A percentile compares a stretch with the other conserved stretches of the same genome.
Conservation (phyloP, 2,329 filamentous ascomycete genomes). For the Venturia pyrina region DNA sequence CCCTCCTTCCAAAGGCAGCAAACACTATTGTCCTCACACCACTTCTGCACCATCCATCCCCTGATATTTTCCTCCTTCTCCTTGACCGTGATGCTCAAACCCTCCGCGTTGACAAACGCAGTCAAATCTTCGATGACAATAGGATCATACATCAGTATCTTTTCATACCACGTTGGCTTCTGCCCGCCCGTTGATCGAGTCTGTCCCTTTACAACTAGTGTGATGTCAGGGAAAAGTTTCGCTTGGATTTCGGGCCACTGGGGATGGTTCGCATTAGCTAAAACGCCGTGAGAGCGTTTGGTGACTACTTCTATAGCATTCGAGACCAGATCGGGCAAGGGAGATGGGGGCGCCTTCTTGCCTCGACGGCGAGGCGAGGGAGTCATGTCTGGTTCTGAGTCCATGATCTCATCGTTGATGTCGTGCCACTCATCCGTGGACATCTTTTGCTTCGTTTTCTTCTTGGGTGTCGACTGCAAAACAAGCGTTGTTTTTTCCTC, state of each 20-base stretch:
- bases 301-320: not conserved
- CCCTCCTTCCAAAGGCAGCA: slow-evolving; percentile 62
- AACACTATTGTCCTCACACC: slow-evolving; percentile 81
- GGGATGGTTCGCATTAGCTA: slow-evolving; percentile 15
- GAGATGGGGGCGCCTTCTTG: slow-evolving; percentile 4
- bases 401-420: slow-evolving; percentile 26
- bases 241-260: slow-evolving; percentile 25
- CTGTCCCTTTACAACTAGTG: slow-evolving; percentile 35
- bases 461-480: not conserved
- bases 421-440: not conserved
- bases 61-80: slow-evolving; percentile 22
- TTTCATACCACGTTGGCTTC: slow-evolving; percentile 69
- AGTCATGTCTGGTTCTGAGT: slow-evolving; percentile 29
- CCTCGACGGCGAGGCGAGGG: slow-evolving; percentile 25
- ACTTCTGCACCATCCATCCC: slow-evolving; percentile 63
- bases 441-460: not conserved
- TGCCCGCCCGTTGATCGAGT: slow-evolving; percentile 29
- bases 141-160: slow-evolving; percentile 88
- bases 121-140: slow-evolving; percentile 81
- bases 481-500: not conserved
- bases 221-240: slow-evolving; percentile 38
- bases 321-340: not conserved
- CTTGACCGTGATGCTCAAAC: slow-evolving; percentile 35
- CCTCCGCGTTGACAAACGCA: slow-evolving; percentile 59
- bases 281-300: slow-evolving; percentile 1